Evolutionary conservation across 345 rosid species (phyloP).

Genomic region (Boechera retrofracta): DNA sequence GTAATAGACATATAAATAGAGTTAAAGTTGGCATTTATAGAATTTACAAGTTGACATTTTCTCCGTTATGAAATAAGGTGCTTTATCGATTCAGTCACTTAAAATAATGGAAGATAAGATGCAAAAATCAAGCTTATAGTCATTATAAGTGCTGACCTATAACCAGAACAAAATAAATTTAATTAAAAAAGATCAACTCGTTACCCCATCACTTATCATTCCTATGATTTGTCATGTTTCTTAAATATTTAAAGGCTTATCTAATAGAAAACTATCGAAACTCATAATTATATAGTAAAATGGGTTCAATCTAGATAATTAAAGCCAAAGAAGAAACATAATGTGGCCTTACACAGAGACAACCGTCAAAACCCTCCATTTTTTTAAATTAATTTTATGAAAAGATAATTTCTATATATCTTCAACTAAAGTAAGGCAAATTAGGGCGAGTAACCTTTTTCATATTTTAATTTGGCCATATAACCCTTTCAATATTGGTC

Average conservation of each 20-base stretch:
- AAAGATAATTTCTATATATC: not conserved
- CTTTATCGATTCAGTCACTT: conserved; percentile 17
- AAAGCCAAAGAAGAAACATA: not conserved
- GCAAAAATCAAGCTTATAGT: conserved; percentile 28
- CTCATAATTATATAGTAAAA: no score
- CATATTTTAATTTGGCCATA: not conserved
- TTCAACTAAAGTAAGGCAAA: not conserved
- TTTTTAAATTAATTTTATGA: not conserved
- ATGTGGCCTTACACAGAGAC: conserved; percentile 20
- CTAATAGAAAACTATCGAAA: not conserved
- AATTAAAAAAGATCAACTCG: not conserved
- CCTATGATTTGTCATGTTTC: conserved; percentile 1
- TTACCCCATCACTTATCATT: conserved; percentile 29
- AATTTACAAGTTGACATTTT: not conserved
- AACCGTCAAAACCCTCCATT: conserved; percentile 4
- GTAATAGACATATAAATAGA: not conserved
- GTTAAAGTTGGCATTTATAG: conserved; percentile 13
- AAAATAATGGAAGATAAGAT: conserved; percentile 32
- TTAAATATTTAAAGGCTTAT: conserved; percentile 29
- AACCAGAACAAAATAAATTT: not conserved
- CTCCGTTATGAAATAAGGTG: conserved; percentile 5
- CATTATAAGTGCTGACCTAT: conserved; percentile 32
- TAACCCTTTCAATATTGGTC: not conserved
- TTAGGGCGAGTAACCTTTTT: not conserved
- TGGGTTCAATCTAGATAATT: no score